Percentiles rank a stretch among this genome's conserved stretches.
These are phyloP conservation scores for Plenodomus lindquistii DNA, from an alignment of 2,329 filamentous ascomycete genomes.

Conservation along the genomic window DNA sequence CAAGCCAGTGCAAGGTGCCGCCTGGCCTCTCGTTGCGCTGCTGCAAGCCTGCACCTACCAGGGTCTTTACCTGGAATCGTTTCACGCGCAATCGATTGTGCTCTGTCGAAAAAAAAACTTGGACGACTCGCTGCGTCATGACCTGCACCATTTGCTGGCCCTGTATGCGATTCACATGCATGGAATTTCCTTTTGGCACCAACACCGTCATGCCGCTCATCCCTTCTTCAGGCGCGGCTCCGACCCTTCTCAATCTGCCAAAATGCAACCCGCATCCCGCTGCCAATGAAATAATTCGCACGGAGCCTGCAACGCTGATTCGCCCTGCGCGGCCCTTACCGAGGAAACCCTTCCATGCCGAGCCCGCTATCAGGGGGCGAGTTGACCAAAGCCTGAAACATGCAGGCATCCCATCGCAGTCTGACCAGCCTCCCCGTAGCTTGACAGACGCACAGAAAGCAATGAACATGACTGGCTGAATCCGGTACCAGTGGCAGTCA, in stretches of 20 bases:
- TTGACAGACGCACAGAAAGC: neutral
- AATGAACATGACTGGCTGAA: slow-evolving; percentile 2
- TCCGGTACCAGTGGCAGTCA: neutral
- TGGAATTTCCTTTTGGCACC: slow-evolving; percentile 22
- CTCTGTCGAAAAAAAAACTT: slow-evolving; percentile 18
- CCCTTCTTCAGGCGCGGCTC: slow-evolving; percentile 19
- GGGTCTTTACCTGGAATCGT: slow-evolving; percentile 23
- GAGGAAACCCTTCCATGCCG: slow-evolving; percentile 15
- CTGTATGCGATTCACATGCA: neutral
- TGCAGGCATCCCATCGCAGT: slow-evolving; percentile 17
- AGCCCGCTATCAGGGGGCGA: slow-evolving; percentile 23
- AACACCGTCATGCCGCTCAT: slow-evolving; percentile 18
- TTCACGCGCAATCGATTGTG: slow-evolving; percentile 33
- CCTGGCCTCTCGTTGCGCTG: slow-evolving; percentile 21
- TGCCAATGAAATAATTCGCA: slow-evolving; percentile 40
- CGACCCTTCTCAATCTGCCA: slow-evolving; percentile 27
- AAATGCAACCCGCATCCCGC: slow-evolving; percentile 24
- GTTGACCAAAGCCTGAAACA: slow-evolving; percentile 30
- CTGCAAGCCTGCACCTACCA: slow-evolving; percentile 31
- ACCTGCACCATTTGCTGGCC: slow-evolving; percentile 1
- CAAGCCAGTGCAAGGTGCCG: slow-evolving; percentile 30
- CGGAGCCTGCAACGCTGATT: slow-evolving; percentile 21
- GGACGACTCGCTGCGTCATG: slow-evolving; percentile 21
- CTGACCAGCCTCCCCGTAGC: slow-evolving; percentile 6
- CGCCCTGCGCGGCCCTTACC: slow-evolving; percentile 21